Evolutionary conservation across 345 rosid genomes (phyloP).

Genomic region (Carallia pectinifolia): DNA sequence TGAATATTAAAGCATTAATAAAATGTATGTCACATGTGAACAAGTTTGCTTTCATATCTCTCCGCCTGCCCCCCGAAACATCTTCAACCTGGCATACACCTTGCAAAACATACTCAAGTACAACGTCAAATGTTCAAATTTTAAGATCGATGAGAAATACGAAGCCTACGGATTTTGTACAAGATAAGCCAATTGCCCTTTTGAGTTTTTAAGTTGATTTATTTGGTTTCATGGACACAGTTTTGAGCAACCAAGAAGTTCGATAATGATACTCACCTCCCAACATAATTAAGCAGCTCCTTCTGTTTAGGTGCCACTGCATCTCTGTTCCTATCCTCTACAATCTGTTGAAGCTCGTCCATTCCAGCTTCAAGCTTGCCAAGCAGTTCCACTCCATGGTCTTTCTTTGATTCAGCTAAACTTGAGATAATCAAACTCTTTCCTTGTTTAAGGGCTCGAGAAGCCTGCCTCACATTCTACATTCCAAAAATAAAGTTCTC

Average conservation of each 20-base stretch:
- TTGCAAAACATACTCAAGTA: too few species aligned
- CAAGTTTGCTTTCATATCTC: too few species aligned
- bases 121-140: too few species aligned
- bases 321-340: slow-evolving; percentile 85
- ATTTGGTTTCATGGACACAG: not conserved
- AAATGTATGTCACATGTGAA: too few species aligned
- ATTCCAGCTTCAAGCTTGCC: slow-evolving; percentile 78
- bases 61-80: too few species aligned
- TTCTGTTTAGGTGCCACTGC: slow-evolving; percentile 87
- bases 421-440: slow-evolving; percentile 68
- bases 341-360: slow-evolving; percentile 82
- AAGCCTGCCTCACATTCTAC: slow-evolving; percentile 91
- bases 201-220: not conserved
- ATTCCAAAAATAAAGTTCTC: slow-evolving; percentile 13
- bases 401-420: slow-evolving; percentile 87
- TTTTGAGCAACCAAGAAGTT: not conserved
- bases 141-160: not conserved
- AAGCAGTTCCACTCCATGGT: slow-evolving; percentile 70
- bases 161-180: not conserved
- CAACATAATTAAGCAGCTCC: slow-evolving; percentile 83
- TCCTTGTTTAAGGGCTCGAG: slow-evolving; percentile 67
- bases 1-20: too few species aligned
- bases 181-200: not conserved
- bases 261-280: slow-evolving; percentile 57
- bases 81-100: too few species aligned